These are phyloP conservation scores for Pyrenophora graminea DNA, from an alignment of 2,329 filamentous ascomycete species.

Conservation along the genomic window DNA sequence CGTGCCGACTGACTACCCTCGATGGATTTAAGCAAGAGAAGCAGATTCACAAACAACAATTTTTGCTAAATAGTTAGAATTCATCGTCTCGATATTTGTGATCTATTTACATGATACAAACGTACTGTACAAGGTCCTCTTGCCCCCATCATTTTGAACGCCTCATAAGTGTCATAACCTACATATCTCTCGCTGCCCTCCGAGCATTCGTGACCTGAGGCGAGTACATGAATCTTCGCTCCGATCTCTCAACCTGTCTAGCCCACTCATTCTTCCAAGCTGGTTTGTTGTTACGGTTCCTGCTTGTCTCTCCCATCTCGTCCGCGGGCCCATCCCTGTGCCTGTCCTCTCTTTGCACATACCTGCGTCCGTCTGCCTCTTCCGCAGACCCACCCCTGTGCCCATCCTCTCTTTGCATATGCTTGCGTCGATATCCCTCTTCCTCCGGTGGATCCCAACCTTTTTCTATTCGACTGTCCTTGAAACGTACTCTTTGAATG, in stretches of 20 bases:
- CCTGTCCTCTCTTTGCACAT: conserved; percentile 7
- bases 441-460: background rate
- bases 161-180: background rate
- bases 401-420: conserved; percentile 6
- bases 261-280: conserved; percentile 22
- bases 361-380: background rate
- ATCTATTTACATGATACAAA: background rate
- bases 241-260: conserved; percentile 17
- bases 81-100: background rate
- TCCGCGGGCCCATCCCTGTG: background rate
- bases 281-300: background rate
- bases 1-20: conserved; percentile 7
- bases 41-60: background rate
- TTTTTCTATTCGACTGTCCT: conserved; percentile 5
- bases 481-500: conserved; percentile 27
- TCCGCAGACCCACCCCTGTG: background rate
- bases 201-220: background rate
- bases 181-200: conserved; percentile 2
- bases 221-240: conserved; percentile 1
- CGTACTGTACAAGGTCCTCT: conserved; percentile 7
- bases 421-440: conserved; percentile 19
- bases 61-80: no score
- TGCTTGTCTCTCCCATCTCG: background rate
- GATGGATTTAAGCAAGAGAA: background rate
- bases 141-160: background rate